Evolutionary conservation across 2,329 filamentous ascomycete genomes (phyloP), one percentile per base, ranked within the genome.

Genomic region (Neopestalotiopsis sp.): DNA sequence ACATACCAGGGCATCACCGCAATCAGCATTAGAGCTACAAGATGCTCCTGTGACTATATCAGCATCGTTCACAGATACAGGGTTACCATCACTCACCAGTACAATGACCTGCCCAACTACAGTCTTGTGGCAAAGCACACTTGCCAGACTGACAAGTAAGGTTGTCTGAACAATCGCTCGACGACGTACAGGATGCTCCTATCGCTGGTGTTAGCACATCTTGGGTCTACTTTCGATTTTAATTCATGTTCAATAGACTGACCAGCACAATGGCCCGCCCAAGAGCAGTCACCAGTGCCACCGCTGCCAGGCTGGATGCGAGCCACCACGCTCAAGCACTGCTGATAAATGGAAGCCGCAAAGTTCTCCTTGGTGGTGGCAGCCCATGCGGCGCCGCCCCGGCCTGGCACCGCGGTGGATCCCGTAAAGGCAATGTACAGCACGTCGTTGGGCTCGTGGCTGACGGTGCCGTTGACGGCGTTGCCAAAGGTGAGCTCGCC

Each of bases 371-470:
- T 57, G 14, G 64, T 58, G 5, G 12, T 34, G 10, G 64, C 64
- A 10, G 20, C 24, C 64, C 64, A 66, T 28, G 32, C n/a, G 64
- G 64, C 64, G 17, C 34, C 64, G 5, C 12, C 17, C 53, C 57
- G 30, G 12, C 64, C 45, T 1, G 53, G 64, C 13, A 57, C 53
- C 10, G 64, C 64, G 14, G 30, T n/a, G 1, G 62, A 0, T 1
- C 62, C 62, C 62, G 38, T 56, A n/a, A 65, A 56, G 20, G 62
- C 62, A 2, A 65, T 56, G 24, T 65, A 65, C 24, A 65, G 17
- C 4, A 65, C 62, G 42, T 65, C 62, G 62, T 65, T 49, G 38
- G 28, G 24, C 2, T 56, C 45, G 45, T 65, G 62, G 62, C 40
- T 56, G 5, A 14, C n/a, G 45, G 30, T 59, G 28, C 45, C 45